Percentiles rank a stretch among this genome's conserved stretches.
Conservation (phyloP, 2,329 filamentous ascomycete species). For the Colletotrichum costaricense region DNA sequence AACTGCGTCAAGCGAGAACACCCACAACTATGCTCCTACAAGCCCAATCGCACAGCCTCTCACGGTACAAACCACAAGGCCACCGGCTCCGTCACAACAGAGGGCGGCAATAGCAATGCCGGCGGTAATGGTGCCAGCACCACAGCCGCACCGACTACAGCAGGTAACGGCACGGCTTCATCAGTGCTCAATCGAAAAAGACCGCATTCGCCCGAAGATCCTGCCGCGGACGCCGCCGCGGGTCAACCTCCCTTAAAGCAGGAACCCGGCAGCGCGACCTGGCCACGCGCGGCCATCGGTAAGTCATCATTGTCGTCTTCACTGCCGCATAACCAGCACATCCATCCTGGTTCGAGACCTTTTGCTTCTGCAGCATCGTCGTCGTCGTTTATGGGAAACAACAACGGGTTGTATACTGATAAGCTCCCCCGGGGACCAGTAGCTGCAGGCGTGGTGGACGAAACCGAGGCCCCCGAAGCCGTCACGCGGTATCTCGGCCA, state of each 20-base stretch:
- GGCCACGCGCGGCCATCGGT: constrained; percentile 55
- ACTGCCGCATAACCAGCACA: constrained; percentile 1
- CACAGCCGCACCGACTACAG: constrained; percentile 16
- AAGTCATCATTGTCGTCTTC: constrained; percentile 27
- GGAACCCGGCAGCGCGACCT: constrained; percentile 52
- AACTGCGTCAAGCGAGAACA: constrained; percentile 76
- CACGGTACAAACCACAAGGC: constrained; percentile 41
- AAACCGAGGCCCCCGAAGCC: constrained; percentile 64
- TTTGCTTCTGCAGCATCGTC: background rate
- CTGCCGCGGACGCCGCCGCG: constrained; percentile 48
- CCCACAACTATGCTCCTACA: constrained; percentile 73
- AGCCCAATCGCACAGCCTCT: constrained; percentile 64
- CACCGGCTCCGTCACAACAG: constrained; percentile 40
- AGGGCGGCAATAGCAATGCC: constrained; percentile 36
- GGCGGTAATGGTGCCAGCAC: background rate
- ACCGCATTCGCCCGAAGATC: constrained; percentile 55
- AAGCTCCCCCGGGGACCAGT: constrained; percentile 28
- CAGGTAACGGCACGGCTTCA: constrained; percentile 40
- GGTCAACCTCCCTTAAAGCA: constrained; percentile 40
- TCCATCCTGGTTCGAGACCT: constrained; percentile 10
- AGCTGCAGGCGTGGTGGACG: constrained; percentile 56
- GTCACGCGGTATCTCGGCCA: constrained; percentile 71
- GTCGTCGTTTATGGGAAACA: constrained; percentile 16
- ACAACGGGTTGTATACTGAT: constrained; percentile 31
- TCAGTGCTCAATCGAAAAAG: constrained; percentile 47